phyloP scores from a whole-genome alignment of 2,329 filamentous ascomycete species.

The Metarhizium robertsii region DNA sequence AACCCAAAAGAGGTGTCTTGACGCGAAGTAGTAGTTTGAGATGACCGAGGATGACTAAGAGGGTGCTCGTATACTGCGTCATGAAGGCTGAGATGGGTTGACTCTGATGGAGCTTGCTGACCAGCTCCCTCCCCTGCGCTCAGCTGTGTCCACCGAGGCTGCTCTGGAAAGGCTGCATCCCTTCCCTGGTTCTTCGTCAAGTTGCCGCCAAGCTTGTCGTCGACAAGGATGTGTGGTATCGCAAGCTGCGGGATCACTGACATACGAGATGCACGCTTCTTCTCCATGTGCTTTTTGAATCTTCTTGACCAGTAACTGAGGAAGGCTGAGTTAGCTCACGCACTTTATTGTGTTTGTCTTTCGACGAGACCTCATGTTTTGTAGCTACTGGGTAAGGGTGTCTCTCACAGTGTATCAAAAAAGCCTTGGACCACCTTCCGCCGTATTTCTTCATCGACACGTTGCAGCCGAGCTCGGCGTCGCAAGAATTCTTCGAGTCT shows the following conservation, averaged over 20 bases:
- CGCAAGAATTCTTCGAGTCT: constrained; percentile 91
- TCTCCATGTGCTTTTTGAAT: constrained; percentile 68
- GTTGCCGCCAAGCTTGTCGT: constrained; percentile 56
- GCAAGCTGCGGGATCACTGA: constrained; percentile 68
- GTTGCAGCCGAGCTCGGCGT: constrained; percentile 79
- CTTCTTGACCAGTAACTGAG: constrained; percentile 67
- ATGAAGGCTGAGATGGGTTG: constrained; percentile 31
- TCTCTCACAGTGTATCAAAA: constrained; percentile 74
- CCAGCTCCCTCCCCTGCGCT: constrained; percentile 7
- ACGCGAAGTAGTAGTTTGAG: constrained; percentile 27
- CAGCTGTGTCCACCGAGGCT: constrained; percentile 9
- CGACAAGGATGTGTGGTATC: constrained; percentile 84
- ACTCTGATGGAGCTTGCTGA: constrained; percentile 13
- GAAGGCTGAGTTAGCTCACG: not conserved
- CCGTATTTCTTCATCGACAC: constrained; percentile 89
- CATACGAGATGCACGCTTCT: constrained; percentile 67
- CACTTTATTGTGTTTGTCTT: not conserved
- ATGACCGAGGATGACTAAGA: constrained; percentile 43
- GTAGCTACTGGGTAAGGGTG: not conserved
- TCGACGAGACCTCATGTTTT: not conserved
- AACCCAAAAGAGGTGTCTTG: constrained; percentile 43
- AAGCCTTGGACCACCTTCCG: constrained; percentile 87
- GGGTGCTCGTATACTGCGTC: constrained; percentile 33
- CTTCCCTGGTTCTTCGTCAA: not conserved
- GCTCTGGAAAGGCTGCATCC: not conserved